Base-by-base conservation (phyloP, 306 rosid genomes). In the Inga leiocalycina region DNA sequence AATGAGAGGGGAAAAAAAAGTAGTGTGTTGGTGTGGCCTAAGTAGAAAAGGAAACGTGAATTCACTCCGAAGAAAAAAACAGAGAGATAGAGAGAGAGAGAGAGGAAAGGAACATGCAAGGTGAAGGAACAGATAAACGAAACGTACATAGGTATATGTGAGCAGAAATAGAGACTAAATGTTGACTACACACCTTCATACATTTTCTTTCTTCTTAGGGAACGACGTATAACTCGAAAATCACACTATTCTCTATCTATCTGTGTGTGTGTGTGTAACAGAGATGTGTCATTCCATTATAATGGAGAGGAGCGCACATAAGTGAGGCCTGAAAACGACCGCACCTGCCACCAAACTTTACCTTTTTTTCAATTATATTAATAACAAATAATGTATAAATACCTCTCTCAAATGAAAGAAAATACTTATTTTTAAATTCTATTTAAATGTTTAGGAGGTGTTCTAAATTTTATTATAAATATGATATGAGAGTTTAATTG, bases 41-140 rank as follows among this genome's bases (percentile, higher is more conserved):
- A 78, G 9, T 27, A 27, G 1, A 84, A 86, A 81, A 85, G 76
- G 87, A 82, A 62, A 24, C 17, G 5, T 37, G 41, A 37, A 37
- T 37, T 37, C 41, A 37, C 41, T 37, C 8, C 0, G 0, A 37
- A 37, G 5, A 37, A 37, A 37, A 37, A 37, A 24, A 24, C 27
- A 35, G 5, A 27, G 30, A 27, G 30, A 27, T 1, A 27, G 30
- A 3, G 3, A 2, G 35, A 2, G 3, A 4, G 5, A 4, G 5
- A 4, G 5, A 35, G 8, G 8, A 37, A 37, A 37, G 41, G 41
- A 37, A 37, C 65, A 84, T 56, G 49, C 87, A 87, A 83, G 71
- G 81, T 39, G 81, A 78, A 43, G 59, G 46, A 54, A 79, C 72
- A 73, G 16, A 51, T 24, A 35, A 77, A 27, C 27, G 5, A 44